Evolutionary conservation across 768 basidiomycete species (phyloP).

Genomic region (Suillus clintonianus): DNA sequence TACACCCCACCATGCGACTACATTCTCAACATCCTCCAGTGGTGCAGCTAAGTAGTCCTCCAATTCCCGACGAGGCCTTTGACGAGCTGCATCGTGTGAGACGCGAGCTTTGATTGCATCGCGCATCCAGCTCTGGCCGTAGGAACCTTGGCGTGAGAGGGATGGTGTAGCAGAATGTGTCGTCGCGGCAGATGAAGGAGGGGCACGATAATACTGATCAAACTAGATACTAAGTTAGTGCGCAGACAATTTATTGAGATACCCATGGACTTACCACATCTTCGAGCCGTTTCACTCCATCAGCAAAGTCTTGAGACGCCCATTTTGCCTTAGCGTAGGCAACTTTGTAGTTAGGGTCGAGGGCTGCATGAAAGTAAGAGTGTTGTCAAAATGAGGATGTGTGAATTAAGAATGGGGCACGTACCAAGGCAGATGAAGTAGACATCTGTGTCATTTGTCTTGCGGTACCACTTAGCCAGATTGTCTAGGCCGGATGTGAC

Average conservation of each 20-base stretch:
- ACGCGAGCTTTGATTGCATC: not conserved
- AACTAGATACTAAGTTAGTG: constrained; percentile 1
- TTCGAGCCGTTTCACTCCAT: not conserved
- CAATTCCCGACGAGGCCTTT: not conserved
- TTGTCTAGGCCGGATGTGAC: constrained; percentile 10
- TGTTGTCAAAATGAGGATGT: not conserved
- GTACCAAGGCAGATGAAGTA: not conserved
- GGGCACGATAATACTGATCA: not conserved
- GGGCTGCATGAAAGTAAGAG: constrained; percentile 2
- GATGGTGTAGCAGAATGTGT: not conserved
- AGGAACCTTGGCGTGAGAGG: not conserved
- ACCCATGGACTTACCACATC: not conserved
- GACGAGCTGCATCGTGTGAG: not conserved
- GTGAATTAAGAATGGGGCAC: not conserved
- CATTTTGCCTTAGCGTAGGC: not conserved
- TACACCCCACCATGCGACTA: constrained; percentile 1
- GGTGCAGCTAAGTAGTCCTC: not conserved
- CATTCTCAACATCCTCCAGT: constrained; percentile 4
- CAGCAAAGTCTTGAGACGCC: not conserved
- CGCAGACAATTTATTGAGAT: not conserved
- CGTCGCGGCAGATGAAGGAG: not conserved
- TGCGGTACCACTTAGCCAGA: constrained; percentile 10
- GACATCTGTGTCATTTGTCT: constrained; percentile 10
- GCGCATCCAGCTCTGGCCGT: not conserved
- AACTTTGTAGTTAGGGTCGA: constrained; percentile 6